Conservation (phyloP, 2,329 filamentous ascomycete genomes). For the Neofusicoccum sp. region DNA sequence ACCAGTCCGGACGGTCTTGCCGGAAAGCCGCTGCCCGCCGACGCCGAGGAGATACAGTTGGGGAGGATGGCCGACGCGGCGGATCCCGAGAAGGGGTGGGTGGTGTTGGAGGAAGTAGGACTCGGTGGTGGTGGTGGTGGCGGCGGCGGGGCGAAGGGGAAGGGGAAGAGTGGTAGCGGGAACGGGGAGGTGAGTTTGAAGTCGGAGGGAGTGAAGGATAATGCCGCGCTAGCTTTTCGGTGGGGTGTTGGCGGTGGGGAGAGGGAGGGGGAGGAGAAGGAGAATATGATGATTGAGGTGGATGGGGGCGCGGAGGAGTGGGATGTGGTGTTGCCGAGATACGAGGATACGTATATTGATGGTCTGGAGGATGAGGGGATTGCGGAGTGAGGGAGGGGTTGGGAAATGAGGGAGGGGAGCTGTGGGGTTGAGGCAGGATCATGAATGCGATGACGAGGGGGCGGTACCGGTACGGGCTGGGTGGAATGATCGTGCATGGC, state of each 20-base stretch:
- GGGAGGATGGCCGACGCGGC: conserved; percentile 45
- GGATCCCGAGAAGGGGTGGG: conserved; percentile 45
- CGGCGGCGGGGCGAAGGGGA: conserved; percentile 27
- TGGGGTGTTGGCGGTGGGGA: conserved; percentile 27
- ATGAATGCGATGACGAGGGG: too few relatives aligned
- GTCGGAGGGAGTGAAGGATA: conserved; percentile 38
- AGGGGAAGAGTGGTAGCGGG: conserved; percentile 13
- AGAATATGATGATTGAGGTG: not conserved
- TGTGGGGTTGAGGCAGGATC: not conserved
- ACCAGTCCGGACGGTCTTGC: conserved; percentile 39
- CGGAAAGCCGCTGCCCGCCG: conserved; percentile 41
- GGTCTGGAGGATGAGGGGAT: conserved; percentile 29
- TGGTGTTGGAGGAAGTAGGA: conserved; percentile 28
- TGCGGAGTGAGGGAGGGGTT: not conserved
- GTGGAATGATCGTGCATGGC: not conserved
- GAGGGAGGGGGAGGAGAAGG: conserved; percentile 1
- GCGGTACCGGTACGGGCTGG: not conserved
- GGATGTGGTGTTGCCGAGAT: conserved; percentile 40
- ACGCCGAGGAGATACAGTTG: conserved; percentile 43
- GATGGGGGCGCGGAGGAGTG: conserved; percentile 30
- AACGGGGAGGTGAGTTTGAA: conserved; percentile 36
- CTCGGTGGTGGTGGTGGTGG: conserved; percentile 26
- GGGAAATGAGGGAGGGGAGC: not conserved
- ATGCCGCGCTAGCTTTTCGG: conserved; percentile 39
- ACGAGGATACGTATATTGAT: conserved; percentile 37